Evolutionary conservation across 1,139 yeast species (phyloP).

Genomic region (Schizosaccharomyces versatilis): DNA sequence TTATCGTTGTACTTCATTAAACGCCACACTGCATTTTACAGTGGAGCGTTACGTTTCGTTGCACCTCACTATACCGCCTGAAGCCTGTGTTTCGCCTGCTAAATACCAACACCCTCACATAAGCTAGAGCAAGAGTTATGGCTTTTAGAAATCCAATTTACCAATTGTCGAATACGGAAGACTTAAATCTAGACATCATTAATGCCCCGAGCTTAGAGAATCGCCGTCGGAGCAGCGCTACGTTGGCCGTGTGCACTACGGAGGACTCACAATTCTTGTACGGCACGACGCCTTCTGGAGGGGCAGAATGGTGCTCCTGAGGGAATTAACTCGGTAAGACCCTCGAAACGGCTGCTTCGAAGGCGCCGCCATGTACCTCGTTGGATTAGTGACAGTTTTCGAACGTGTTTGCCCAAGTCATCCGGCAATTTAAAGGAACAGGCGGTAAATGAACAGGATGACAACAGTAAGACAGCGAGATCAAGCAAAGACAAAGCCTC

Average conservation of each 20-base stretch:
- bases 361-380: slow-evolving; percentile 3
- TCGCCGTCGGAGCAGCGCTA: background rate
- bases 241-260: background rate
- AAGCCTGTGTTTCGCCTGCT: too few species aligned
- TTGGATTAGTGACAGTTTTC: slow-evolving; percentile 3
- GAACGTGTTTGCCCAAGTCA: slow-evolving; percentile 2
- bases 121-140: background rate
- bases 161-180: slow-evolving; percentile 1
- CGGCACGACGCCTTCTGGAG: slow-evolving; percentile 1
- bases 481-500: too few species aligned
- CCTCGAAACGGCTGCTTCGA: background rate
- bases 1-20: too few species aligned
- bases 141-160: slow-evolving; percentile 2
- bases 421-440: slow-evolving; percentile 2
- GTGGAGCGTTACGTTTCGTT: too few species aligned
- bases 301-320: slow-evolving; percentile 3
- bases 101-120: background rate
- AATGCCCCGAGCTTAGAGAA: background rate
- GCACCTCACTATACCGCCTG: too few species aligned
- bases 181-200: background rate
- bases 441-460: slow-evolving; percentile 2
- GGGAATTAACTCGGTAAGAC: background rate
- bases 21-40: too few species aligned
- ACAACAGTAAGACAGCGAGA: too few species aligned
- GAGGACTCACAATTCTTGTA: background rate